Conservation (phyloP, 352 stramenopile species). For the Globisporangium cederbergense region DNA sequence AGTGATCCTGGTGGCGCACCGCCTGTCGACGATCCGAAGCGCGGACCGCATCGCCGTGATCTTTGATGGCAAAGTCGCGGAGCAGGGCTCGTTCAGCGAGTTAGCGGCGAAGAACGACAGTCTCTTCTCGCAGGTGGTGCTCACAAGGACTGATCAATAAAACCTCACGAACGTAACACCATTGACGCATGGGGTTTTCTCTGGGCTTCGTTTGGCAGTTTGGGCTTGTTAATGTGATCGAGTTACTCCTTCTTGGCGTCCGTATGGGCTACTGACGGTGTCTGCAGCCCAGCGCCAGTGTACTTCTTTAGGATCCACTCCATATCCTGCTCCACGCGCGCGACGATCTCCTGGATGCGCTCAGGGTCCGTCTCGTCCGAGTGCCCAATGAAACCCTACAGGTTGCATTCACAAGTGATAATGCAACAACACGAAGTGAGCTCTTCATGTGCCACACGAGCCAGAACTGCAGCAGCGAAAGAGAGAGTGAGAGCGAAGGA, state of each 20-base stretch:
- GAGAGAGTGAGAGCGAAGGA: background rate
- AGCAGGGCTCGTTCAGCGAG: constrained; percentile 72
- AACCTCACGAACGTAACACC: no score
- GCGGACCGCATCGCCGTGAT: constrained; percentile 85
- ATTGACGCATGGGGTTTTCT: no score
- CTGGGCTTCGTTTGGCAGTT: no score
- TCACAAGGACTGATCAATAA: constrained; percentile 11
- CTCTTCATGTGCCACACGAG: background rate
- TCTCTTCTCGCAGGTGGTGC: constrained; percentile 73
- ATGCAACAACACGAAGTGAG: no score
- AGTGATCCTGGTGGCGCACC: constrained; percentile 96
- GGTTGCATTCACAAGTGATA: no score
- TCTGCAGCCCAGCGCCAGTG: constrained; percentile 16
- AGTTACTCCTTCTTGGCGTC: no score
- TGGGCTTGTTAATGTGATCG: no score
- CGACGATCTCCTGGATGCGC: constrained; percentile 31
- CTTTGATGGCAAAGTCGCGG: constrained; percentile 52
- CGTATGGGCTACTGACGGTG: background rate
- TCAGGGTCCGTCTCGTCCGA: constrained; percentile 32
- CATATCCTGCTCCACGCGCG: constrained; percentile 36
- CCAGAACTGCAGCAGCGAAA: background rate
- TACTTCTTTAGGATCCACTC: constrained; percentile 49
- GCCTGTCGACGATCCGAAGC: constrained; percentile 92
- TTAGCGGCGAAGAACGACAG: constrained; percentile 58
- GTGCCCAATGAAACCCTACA: constrained; percentile 34